Conservation (phyloP, 1,284 basidiomycete species). For the Amylostereum areolatum region DNA sequence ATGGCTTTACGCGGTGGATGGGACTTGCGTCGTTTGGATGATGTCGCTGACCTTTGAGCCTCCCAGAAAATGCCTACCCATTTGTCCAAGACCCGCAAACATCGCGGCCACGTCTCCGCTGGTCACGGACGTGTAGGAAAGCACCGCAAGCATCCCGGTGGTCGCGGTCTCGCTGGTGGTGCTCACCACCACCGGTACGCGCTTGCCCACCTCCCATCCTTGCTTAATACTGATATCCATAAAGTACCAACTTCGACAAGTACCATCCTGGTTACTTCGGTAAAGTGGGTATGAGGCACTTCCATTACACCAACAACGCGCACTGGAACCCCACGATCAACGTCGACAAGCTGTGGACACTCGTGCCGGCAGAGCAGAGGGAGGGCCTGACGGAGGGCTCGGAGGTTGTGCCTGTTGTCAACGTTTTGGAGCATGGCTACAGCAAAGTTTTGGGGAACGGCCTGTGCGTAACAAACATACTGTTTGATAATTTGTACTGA, state of each 20-base stretch:
- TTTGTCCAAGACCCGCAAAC: conserved; percentile 95
- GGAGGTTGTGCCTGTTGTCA: conserved; percentile 86
- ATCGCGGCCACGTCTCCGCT: conserved; percentile 97
- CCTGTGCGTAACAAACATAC: conserved; percentile 41
- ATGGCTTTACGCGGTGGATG: conserved; percentile 37
- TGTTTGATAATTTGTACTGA: not conserved
- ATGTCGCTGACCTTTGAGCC: conserved; percentile 17
- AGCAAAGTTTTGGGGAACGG: conserved; percentile 91
- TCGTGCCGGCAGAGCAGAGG: conserved; percentile 77
- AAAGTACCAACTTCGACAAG: conserved; percentile 84
- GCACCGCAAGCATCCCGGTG: conserved; percentile 99
- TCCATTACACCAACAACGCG: conserved; percentile 91
- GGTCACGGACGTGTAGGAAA: conserved; percentile 99
- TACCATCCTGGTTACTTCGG: conserved; percentile 99
- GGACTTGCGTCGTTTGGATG: conserved; percentile 25
- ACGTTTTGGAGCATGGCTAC: conserved; percentile 81
- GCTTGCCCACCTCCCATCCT: not conserved
- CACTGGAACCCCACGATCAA: conserved; percentile 95
- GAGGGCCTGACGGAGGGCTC: conserved; percentile 61
- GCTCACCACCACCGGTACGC: conserved; percentile 96
- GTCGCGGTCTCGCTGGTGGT: conserved; percentile 99
- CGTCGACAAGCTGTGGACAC: conserved; percentile 88
- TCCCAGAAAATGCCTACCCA: conserved; percentile 84
- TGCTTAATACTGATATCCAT: not conserved
- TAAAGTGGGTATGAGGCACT: conserved; percentile 99